Percentiles rank a stretch among this genome's conserved stretches.
These are phyloP conservation scores for Acanthamoeba divionensis DNA, from an alignment of 208 protist genomes.

Conservation along the genomic window DNA sequence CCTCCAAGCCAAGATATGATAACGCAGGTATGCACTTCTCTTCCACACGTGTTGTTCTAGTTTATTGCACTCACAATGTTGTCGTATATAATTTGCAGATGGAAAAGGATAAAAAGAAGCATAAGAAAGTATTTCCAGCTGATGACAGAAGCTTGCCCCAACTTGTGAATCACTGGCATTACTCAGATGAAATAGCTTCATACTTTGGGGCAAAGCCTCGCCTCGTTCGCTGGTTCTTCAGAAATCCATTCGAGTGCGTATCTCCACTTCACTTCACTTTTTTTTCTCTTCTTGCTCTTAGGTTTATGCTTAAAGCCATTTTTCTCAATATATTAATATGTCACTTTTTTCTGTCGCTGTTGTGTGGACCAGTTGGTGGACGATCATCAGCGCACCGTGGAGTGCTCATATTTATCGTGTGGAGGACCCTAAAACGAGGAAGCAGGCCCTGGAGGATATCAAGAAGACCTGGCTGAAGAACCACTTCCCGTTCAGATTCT, in stretches of 20 bases:
- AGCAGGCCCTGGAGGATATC: constrained; percentile 22
- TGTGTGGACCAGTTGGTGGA: constrained; percentile 32
- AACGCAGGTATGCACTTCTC: neutral
- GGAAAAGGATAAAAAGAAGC: neutral
- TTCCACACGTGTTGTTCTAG: neutral
- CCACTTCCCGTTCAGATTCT: constrained; percentile 26
- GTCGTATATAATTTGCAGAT: neutral
- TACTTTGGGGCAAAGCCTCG: constrained; percentile 42
- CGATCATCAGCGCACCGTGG: constrained; percentile 43
- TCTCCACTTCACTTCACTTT: neutral
- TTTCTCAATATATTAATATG: no score
- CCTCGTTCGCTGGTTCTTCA: constrained; percentile 33
- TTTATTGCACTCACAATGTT: neutral
- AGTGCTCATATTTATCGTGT: constrained; percentile 36
- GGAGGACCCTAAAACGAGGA: neutral
- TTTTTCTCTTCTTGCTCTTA: no score
- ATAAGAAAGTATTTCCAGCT: neutral
- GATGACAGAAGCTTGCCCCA: constrained; percentile 20
- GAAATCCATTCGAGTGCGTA: constrained; percentile 2
- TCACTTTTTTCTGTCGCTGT: neutral
- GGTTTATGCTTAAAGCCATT: no score
- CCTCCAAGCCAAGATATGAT: neutral
- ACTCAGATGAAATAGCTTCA: constrained; percentile 39
- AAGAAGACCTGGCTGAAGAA: neutral
- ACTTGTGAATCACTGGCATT: constrained; percentile 49